A percentile compares a stretch with the other conserved stretches of the same genome.
Evolutionary conservation across 352 stramenopile genomes (phyloP).

Genomic region (Phytophthora ramorum): DNA sequence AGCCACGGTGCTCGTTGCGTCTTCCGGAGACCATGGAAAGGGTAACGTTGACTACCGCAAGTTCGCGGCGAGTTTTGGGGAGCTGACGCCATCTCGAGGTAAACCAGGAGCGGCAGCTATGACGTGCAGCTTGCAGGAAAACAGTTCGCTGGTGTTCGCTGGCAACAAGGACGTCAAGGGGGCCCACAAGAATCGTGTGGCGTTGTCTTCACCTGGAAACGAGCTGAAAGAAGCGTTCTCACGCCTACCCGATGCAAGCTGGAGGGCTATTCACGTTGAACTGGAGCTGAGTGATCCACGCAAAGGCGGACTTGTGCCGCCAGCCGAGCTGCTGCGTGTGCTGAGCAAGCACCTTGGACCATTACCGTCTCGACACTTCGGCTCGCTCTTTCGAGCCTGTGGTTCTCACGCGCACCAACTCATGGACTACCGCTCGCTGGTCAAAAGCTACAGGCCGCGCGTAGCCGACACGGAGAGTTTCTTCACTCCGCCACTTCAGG

Average conservation of each 20-base stretch:
- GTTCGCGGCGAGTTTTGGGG: constrained; percentile 70
- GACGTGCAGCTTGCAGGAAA: constrained; percentile 54
- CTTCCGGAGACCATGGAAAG: constrained; percentile 26
- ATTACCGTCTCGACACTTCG: constrained; percentile 59
- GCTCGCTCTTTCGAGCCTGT: constrained; percentile 66
- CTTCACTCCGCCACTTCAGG: constrained; percentile 39
- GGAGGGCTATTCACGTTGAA: constrained; percentile 73
- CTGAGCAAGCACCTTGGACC: constrained; percentile 70
- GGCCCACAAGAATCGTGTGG: constrained; percentile 61
- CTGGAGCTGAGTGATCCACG: constrained; percentile 62
- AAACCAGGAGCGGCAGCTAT: constrained; percentile 19
- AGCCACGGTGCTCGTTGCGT: constrained; percentile 18
- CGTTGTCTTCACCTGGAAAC: constrained; percentile 67
- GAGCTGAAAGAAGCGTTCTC: constrained; percentile 82
- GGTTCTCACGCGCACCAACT: constrained; percentile 71
- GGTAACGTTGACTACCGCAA: constrained; percentile 62
- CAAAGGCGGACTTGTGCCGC: constrained; percentile 66
- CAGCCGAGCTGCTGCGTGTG: constrained; percentile 69
- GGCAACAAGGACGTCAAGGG: constrained; percentile 60
- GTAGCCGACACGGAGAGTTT: constrained; percentile 68
- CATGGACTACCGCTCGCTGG: constrained; percentile 73
- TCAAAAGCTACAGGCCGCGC: constrained; percentile 68
- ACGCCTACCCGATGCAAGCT: constrained; percentile 55
- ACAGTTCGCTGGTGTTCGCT: constrained; percentile 68
- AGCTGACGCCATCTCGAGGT: constrained; percentile 24